Conservation (phyloP, 2,329 filamentous ascomycete species). For the Talaromyces marneffei region DNA sequence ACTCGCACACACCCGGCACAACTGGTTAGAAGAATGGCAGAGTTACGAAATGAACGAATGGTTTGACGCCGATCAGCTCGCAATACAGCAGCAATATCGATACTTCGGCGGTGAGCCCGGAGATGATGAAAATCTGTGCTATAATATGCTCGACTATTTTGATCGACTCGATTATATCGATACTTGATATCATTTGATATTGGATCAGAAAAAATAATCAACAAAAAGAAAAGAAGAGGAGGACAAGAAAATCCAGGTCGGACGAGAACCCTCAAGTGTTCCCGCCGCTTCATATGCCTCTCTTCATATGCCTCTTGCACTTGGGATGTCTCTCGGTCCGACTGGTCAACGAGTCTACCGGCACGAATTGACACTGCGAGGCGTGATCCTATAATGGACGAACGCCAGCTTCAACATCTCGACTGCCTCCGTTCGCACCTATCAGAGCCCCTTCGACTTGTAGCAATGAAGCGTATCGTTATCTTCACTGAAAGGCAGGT, state of each 20-base stretch:
- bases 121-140: slow-evolving; percentile 41
- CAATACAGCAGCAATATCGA: slow-evolving; percentile 37
- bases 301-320: not conserved
- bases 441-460: slow-evolving; percentile 33
- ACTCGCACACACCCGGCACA: slow-evolving; percentile 39
- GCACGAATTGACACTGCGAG: not conserved
- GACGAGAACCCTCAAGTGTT: not conserved
- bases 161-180: slow-evolving; percentile 46
- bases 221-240: not conserved
- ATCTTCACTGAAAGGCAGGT: not conserved
- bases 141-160: slow-evolving; percentile 47
- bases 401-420: not conserved
- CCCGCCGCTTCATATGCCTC: not conserved
- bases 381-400: not conserved
- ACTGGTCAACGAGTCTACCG: not conserved
- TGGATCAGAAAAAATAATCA: not conserved
- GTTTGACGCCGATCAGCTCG: slow-evolving; percentile 21
- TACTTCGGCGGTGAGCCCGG: slow-evolving; percentile 42
- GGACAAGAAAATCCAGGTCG: not conserved
- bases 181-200: not conserved
- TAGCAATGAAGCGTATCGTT: slow-evolving; percentile 36
- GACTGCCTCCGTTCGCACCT: slow-evolving; percentile 15
- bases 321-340: slow-evolving; percentile 5
- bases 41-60: slow-evolving; percentile 28
- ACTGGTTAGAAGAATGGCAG: slow-evolving; percentile 38